Base-by-base conservation (phyloP, 2,329 filamentous ascomycete genomes). In the Aspergillus ibericus region DNA sequence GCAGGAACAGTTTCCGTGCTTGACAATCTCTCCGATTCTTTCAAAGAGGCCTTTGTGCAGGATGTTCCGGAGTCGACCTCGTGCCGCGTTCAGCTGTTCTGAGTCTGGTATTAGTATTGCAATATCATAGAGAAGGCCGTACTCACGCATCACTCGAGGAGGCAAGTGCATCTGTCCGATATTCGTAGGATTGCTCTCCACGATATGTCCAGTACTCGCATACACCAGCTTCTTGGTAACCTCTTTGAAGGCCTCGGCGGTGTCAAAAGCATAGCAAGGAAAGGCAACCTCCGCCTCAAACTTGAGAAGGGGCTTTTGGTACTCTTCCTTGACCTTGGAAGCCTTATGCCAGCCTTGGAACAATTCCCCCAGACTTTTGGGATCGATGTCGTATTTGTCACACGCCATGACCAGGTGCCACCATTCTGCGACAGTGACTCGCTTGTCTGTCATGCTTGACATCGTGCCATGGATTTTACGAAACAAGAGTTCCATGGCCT, bases 21-120 rank as follows among this genome's bases (percentile, higher is more conserved):
- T 3, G 10, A 49, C 16, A 5, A 59, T 35, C 1, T 4, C 1
- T 1, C n/a, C 22, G 1, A 56, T 5, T 6, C 15, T 1, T 1
- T 29, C 27, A 16, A 55, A 58, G 1, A 60, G 44, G 6, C 16
- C 49, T 7, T 22, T 35, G n/a, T 58, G 50, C 1, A 58, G 55
- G 9, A 58, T 40, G 22, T 22, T 55, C 2, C 59, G 35, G n/a
- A 58, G 51, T 3, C 55, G 59, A 4, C 51, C 59, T 10, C 52
- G 50, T 6, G 44, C 55, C 0, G 53, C 47, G 8, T 60, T 60
- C 13, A 60, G 10, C 16, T 60, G 58, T 16, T 60, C 42, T 36
- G 32, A 7, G n/a, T 9, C 8, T 8, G 6, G 12, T n/a, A 16
- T 32, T 22, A 44, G 15, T 15, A 34, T 13, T 13, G 29, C 29